Base-by-base conservation (phyloP, 2,329 filamentous ascomycete genomes). In the Ceratocystis alfenasii region DNA sequence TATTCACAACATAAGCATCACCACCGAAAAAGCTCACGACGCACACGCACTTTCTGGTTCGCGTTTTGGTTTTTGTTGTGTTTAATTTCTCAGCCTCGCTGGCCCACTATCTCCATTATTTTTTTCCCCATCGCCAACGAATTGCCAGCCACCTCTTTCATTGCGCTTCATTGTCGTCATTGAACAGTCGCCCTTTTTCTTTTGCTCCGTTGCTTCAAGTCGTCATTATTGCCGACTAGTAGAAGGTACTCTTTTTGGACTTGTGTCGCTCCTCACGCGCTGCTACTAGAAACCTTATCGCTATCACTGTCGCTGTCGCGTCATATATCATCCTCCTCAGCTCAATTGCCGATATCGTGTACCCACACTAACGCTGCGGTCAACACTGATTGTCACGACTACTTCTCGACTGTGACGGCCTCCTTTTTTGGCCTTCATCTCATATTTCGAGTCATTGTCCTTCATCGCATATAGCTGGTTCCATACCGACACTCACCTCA, bases 161-260 rank as follows among this genome's bases (percentile, higher is more conserved):
- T 33, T 59, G 53, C 53, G 53, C 53, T 33, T 25, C 53, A 33
- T 59, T 17, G 25, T 33, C 53, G 28, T 59, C 53, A 59, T 59
- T 33, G 2, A 59, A 6, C 15, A n/a, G 3, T 30, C 53, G 53
- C 53, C 53, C 25, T 59, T 30, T 33, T 8, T 57, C 17, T 7
- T 33, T 36, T 59, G 1, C 28, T 48, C 45, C 4, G 5, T 20
- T 48, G 45, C 17, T 25, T 53, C 20, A 41, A 41, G 10, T 41
- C 10, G 36, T 41, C 36, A 41, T 12, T 12, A 41, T 41, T 53
- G 48, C 28, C 28, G 12, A 59, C 7, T 17, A 7, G 33, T 30
- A 30, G 53, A 33, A 59, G 53, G 25, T 30, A 8, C 33, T 8
- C 28, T n/a, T 15, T 30, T 25, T 33, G 28, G 36, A 41, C 28